These are phyloP conservation scores for Citrullus colocynthis DNA, from an alignment of 306 rosid genomes.

Conservation along the genomic window DNA sequence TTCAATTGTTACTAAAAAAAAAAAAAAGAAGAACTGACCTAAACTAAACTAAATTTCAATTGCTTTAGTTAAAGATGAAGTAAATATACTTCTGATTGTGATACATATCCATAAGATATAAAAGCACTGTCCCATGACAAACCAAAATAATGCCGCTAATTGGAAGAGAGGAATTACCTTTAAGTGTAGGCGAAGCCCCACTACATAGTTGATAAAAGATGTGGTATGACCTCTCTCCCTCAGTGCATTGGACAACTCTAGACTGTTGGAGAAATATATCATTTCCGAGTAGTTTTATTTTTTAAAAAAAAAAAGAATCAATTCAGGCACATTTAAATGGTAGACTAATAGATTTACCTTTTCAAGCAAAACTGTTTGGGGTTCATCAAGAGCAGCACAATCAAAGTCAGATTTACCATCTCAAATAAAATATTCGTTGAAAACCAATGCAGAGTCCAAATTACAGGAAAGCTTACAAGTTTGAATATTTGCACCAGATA, in stretches of 20 bases:
- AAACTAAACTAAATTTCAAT: neutral
- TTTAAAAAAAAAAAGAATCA: neutral
- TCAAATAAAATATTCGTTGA: slow-evolving; percentile 7
- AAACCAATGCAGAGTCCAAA: slow-evolving; percentile 3
- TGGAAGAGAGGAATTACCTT: slow-evolving; percentile 34
- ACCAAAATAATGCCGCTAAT: neutral
- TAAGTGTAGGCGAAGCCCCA: slow-evolving; percentile 75
- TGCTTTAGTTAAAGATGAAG: neutral
- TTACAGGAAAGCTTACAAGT: slow-evolving; percentile 54
- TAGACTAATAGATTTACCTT: slow-evolving; percentile 49
- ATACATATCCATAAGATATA: neutral
- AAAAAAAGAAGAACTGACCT: too few relatives aligned
- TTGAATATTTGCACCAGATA: slow-evolving; percentile 95
- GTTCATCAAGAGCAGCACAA: slow-evolving; percentile 19
- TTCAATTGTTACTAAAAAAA: neutral
- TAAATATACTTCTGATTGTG: neutral
- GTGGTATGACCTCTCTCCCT: slow-evolving; percentile 96
- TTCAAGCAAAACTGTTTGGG: slow-evolving; percentile 77
- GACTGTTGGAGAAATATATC: slow-evolving; percentile 44
- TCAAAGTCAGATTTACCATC: slow-evolving; percentile 23
- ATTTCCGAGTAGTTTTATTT: neutral
- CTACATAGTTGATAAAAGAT: slow-evolving; percentile 97
- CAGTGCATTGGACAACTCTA: slow-evolving; percentile 95
- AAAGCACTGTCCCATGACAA: neutral
- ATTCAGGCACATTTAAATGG: slow-evolving; percentile 3